phyloP scores from a whole-genome alignment of 2,329 filamentous ascomycete genomes.

The Aureobasidium sp. region DNA sequence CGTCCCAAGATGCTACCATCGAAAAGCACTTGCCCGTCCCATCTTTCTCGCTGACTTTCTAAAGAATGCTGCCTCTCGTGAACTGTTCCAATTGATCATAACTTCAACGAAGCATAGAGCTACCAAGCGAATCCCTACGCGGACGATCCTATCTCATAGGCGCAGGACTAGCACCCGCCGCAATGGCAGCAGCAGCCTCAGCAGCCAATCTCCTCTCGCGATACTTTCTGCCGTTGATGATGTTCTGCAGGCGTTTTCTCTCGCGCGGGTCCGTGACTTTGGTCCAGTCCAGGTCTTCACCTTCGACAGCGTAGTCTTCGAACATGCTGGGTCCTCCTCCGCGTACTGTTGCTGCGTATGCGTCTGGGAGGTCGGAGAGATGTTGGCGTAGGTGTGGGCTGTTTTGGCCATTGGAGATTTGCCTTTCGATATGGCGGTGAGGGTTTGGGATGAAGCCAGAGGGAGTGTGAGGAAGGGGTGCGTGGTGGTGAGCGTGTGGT shows the following conservation, averaged over 20 bases:
- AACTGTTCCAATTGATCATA: too few species aligned
- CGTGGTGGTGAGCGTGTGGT: background rate
- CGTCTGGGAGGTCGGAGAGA: slow-evolving; percentile 16
- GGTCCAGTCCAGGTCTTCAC: slow-evolving; percentile 34
- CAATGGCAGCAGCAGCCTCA: slow-evolving; percentile 9
- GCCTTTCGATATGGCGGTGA: background rate
- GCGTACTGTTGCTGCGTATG: slow-evolving; percentile 19
- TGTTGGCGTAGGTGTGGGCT: slow-evolving; percentile 7
- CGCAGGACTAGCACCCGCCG: background rate
- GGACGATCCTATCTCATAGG: background rate
- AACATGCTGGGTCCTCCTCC: slow-evolving; percentile 20
- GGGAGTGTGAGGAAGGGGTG: slow-evolving; percentile 1
- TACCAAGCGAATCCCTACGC: background rate
- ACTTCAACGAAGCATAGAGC: background rate
- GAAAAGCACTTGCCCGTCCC: background rate
- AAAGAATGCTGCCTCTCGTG: background rate
- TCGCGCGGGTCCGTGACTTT: slow-evolving; percentile 32
- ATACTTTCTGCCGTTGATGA: slow-evolving; percentile 36
- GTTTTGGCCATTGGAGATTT: background rate
- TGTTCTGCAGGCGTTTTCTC: slow-evolving; percentile 33
- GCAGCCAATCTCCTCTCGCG: slow-evolving; percentile 29
- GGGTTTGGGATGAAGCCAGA: slow-evolving; percentile 18
- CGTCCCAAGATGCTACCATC: background rate
- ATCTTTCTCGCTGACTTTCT: background rate
- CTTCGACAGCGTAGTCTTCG: slow-evolving; percentile 31